These are phyloP conservation scores for Nidularia sp. DNA, from an alignment of 768 basidiomycete genomes.

Conservation along the genomic window DNA sequence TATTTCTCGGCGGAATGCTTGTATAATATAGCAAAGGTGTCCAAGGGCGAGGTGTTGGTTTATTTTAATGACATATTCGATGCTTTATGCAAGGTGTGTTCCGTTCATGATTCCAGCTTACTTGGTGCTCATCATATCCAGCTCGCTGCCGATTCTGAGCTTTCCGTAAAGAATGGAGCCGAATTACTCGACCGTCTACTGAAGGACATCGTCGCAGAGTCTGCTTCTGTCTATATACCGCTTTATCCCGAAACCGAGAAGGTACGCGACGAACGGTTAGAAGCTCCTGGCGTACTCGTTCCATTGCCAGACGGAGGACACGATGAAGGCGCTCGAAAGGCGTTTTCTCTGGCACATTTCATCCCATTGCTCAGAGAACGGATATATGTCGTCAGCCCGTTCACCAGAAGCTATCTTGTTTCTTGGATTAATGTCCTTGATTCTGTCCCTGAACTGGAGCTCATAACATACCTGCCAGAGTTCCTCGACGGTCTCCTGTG, in stretches of 20 bases:
- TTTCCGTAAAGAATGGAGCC: constrained; percentile 97
- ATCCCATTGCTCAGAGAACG: constrained; percentile 91
- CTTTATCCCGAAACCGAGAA: constrained; percentile 80
- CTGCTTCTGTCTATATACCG: constrained; percentile 91
- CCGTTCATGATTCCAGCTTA: neutral
- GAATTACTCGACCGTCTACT: constrained; percentile 95
- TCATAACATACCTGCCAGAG: constrained; percentile 91
- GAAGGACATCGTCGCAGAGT: constrained; percentile 97
- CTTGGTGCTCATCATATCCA: constrained; percentile 24
- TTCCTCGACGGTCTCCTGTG: constrained; percentile 92
- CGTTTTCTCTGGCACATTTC: constrained; percentile 92
- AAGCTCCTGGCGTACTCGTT: constrained; percentile 58
- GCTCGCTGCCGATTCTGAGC: constrained; percentile 94
- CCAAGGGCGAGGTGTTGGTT: constrained; percentile 92
- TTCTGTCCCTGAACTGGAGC: constrained; percentile 93
- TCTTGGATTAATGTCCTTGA: constrained; percentile 96
- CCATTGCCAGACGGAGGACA: constrained; percentile 51
- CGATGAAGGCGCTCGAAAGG: constrained; percentile 53
- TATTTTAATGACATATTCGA: constrained; percentile 99
- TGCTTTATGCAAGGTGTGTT: constrained; percentile 86
- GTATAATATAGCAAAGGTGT: constrained; percentile 97
- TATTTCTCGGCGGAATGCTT: constrained; percentile 98
- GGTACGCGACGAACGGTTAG: constrained; percentile 54
- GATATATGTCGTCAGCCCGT: constrained; percentile 93
- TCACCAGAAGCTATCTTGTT: constrained; percentile 94